These are phyloP conservation scores for Corymbia citriodora DNA, from an alignment of 441 rosid genomes.

Conservation along the genomic window DNA sequence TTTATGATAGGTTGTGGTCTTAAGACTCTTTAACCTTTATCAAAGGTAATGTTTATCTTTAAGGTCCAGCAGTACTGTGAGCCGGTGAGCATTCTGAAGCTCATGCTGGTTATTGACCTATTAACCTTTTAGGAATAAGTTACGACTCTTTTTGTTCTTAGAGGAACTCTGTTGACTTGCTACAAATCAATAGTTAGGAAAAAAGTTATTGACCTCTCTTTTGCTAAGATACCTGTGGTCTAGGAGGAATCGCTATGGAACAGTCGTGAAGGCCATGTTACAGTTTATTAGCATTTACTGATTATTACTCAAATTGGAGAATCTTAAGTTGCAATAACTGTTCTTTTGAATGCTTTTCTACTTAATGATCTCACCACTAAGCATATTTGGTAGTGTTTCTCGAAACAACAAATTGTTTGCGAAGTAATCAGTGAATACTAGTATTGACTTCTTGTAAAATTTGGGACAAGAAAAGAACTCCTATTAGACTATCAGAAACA, in stretches of 20 bases:
- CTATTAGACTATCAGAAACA: neutral
- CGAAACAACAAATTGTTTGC: neutral
- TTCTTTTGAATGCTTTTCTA: neutral
- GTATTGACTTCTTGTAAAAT: neutral
- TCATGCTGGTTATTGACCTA: neutral
- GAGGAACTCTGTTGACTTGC: neutral
- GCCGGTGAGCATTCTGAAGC: neutral
- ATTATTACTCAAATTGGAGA: neutral
- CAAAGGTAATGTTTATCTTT: neutral
- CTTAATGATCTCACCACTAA: neutral
- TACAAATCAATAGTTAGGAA: neutral
- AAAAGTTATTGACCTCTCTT: neutral
- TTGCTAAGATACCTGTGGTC: neutral
- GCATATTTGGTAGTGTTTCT: neutral
- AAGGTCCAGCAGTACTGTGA: neutral
- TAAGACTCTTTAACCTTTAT: neutral
- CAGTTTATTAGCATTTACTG: neutral
- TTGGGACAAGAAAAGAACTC: neutral
- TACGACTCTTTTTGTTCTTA: neutral
- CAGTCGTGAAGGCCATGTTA: neutral
- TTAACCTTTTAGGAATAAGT: neutral
- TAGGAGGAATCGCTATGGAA: neutral
- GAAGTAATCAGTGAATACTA: neutral
- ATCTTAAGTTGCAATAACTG: neutral
- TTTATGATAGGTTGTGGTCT: neutral